Evolutionary conservation across 164 flowering plant species (phyloP).

Genomic region (Aristolochia contorta): DNA sequence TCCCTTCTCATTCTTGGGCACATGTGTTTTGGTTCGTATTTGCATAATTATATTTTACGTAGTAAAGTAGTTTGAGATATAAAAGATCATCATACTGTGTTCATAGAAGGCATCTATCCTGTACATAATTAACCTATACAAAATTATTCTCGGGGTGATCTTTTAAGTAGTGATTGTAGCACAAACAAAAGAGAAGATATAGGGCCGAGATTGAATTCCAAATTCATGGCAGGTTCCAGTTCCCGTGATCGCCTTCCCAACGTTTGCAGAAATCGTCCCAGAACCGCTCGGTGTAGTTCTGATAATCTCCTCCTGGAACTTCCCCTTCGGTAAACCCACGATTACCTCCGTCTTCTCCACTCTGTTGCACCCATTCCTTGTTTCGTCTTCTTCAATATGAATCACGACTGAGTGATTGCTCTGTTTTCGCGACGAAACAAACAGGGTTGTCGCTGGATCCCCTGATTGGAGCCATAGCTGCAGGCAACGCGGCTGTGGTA

Average conservation of each 20-base stretch:
- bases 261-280: conserved; percentile 64
- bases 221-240: conserved; percentile 39
- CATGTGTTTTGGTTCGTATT: too few species aligned
- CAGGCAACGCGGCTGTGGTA: conserved; percentile 65
- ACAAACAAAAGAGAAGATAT: too few species aligned
- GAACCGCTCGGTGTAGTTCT: conserved; percentile 68
- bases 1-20: too few species aligned
- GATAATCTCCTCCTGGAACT: conserved; percentile 70
- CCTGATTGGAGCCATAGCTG: conserved; percentile 71
- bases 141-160: too few species aligned
- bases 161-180: too few species aligned
- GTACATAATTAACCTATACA: too few species aligned
- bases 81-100: too few species aligned
- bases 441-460: conserved; percentile 73
- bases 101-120: too few species aligned
- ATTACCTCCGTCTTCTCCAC: neutral
- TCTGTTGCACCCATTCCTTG: neutral
- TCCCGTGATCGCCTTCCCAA: conserved; percentile 39
- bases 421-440: neutral
- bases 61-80: too few species aligned
- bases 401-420: too few species aligned
- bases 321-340: conserved; percentile 39
- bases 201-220: neutral
- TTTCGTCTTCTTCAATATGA: neutral
- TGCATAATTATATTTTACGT: too few species aligned